Base-by-base conservation (phyloP, 2,329 filamentous ascomycete species). In the Cordyceps sp. region DNA sequence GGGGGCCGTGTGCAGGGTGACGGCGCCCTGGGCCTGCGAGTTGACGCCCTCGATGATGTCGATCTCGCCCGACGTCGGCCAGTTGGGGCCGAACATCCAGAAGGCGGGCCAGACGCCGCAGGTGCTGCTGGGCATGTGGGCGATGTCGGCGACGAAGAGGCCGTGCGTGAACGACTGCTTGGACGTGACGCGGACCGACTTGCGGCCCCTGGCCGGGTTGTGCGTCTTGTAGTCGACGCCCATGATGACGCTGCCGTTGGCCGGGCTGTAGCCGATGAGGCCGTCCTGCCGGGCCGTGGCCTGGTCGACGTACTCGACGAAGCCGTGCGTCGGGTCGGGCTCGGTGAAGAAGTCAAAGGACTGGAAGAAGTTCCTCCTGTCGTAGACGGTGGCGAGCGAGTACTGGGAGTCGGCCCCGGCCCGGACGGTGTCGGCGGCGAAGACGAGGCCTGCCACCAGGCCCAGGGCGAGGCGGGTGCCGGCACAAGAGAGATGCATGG, bases 11-110 rank as follows among this genome's bases (percentile, higher is more conserved):
- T 83, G 76, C 13, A 90, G 62, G 22, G 78, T 76, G 54, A 84
- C 62, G 29, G 62, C 53, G 50, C 79, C 70, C 36, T 61, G 54
- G 3, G 56, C 48, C 38, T 73, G 65, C 16, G 61, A 56, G 56
- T 83, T 81, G 42, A 84, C 76, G 24, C 78, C 79, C 57, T 86
- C 81, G 42, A 86, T 71, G 44, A 86, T 78, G 50, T 88, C 81
- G 44, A 88, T 80, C 55, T 86, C 81, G 29, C 80, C 80, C 7
- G 61, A 59, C 26, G 49, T 50, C 2, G 81, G 81, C 81, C 81
- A 86, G 45, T 66, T 54, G n/a, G 64, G 59, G 13, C 78, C 79
- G 22, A 82, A 64, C 32, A 59, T 62, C 69, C 69, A 80, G 50
- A 78, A 78, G 12, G 80, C 80, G 1, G 80, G 79, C 81, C 81